Evolutionary conservation across 768 basidiomycete genomes (phyloP), one percentile per base, ranked within the genome.

Genomic region (Podaxis pistillaris): DNA sequence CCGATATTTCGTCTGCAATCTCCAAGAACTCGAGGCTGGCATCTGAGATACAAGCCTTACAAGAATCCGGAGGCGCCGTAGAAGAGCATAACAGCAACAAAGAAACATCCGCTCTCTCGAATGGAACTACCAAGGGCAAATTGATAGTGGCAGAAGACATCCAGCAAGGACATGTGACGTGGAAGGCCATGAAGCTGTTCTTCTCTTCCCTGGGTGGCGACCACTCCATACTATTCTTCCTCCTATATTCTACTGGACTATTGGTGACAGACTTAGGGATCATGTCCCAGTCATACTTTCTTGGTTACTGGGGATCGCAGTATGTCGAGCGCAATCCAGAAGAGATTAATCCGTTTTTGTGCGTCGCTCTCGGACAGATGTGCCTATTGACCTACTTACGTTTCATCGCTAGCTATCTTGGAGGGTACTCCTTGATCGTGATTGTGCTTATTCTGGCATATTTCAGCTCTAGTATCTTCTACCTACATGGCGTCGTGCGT

Each of bases 111-210:
- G 17, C 64, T 63, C 33, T 41, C 65, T 11, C 12, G 64, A 56
- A 38, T 71, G 67, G 37, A 2, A 7, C 36, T 70, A 8, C 60
- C 13, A 75, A 77, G 46, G 86, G 86, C 1, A 86, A 87, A 68
- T 74, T 88, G n/a, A 79, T 87, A 53, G 72, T 84, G 3, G 80
- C 79, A 0, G 87, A 89, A 67, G 87, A 89, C 67, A 75, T 87
- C 41, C 79, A 76, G 11, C 76, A 79, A 58, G 87, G 87, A 0
- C 81, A 82, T 63, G 79, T 88, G 37, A 79, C 81, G 46, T 84
- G 82, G 79, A 59, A 71, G 33, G 75, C 83, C 24, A 67, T 79
- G 73, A 74, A 71, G 47, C 66, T 79, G 7, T 78, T 75, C 62
- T 67, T 79, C 54, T 47, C 46, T 11, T 70, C 72, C 12, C 71